phyloP scores from a whole-genome alignment of 345 rosid genomes.

The Lepidium aucheri region DNA sequence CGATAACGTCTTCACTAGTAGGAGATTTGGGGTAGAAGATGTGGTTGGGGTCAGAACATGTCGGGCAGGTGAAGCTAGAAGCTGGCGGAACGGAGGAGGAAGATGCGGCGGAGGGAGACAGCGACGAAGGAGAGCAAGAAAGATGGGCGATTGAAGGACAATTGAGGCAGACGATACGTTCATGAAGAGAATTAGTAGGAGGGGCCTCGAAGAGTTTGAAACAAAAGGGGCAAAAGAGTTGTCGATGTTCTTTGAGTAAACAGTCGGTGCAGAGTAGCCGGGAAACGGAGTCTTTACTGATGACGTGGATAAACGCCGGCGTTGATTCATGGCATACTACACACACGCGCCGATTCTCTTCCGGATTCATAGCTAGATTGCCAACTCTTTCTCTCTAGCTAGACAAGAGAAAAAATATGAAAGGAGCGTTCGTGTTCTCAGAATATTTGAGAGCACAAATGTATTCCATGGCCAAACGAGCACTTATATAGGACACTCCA shows the following conservation, averaged over 20 bases:
- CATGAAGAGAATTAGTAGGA: constrained; percentile 6
- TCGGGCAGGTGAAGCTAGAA: constrained; percentile 35
- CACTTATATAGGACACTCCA: neutral
- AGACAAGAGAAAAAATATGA: neutral
- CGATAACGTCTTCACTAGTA: neutral
- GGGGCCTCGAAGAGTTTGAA: constrained; percentile 23
- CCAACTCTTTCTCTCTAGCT: neutral
- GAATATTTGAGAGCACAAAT: neutral
- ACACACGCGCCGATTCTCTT: constrained; percentile 25
- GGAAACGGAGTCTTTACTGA: constrained; percentile 22
- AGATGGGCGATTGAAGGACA: constrained; percentile 43
- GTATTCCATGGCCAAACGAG: neutral
- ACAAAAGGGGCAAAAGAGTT: constrained; percentile 46
- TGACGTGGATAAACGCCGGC: constrained; percentile 34
- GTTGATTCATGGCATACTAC: constrained; percentile 26
- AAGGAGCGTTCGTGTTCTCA: constrained; percentile 20
- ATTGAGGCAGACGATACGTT: constrained; percentile 31
- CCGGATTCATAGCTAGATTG: constrained; percentile 29
- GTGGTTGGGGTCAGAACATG: constrained; percentile 40
- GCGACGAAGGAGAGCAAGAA: constrained; percentile 24
- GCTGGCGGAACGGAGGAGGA: constrained; percentile 1
- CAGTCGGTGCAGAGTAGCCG: constrained; percentile 48
- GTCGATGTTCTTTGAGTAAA: constrained; percentile 35
- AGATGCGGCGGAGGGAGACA: constrained; percentile 9
- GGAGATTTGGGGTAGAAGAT: constrained; percentile 31